Base-by-base conservation (phyloP, 1,284 basidiomycete genomes). In the Rhodotorula glutinis region DNA sequence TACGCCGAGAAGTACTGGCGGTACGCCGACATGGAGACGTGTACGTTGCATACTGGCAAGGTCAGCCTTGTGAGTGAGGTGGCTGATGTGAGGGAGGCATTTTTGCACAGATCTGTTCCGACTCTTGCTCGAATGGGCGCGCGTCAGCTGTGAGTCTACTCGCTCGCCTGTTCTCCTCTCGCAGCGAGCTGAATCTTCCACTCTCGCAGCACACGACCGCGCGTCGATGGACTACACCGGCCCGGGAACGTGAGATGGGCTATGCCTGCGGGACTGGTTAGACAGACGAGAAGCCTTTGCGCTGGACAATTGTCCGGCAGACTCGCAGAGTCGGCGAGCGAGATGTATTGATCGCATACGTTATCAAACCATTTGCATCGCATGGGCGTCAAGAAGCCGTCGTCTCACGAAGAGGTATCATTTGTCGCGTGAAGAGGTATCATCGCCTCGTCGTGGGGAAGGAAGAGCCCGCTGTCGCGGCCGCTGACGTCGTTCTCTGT, bases 21-120 rank as follows among this genome's bases (percentile, higher is more conserved):
- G 60, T 78, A 67, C 67, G 72, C 76, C 30, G 81, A 82, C 73
- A 81, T 82, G 80, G 78, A 80, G 66, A 77, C 78, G 44, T 81
- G 75, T 75, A 74, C 72, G 74, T 63, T 61, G 11, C 8, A 8
- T 0, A 4, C 2, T 17, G 14, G 17, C 27, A 13, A 25, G 17
- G 27, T 10, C 43, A 16, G 43, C 33, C 3, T 1, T 2, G 2
- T 10, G 21, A 3, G n/a, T 10, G 13, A 16, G 33, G 30, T 25
- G 4, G 19, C 49, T 27, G 47, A 57, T 3, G 17, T 2, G 17
- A 1, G 14, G 1, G 23, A 40, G 13, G 9, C 23, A 14, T 3
- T 10, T 30, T 21, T 21, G 21, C 14, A 38, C 63, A 72, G 70
- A 71, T 43, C 68, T 73, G 46, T 76, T 75, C 67, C 68, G 75